phyloP scores from a whole-genome alignment of 805 yeast species.

The Candida insectalens region DNA sequence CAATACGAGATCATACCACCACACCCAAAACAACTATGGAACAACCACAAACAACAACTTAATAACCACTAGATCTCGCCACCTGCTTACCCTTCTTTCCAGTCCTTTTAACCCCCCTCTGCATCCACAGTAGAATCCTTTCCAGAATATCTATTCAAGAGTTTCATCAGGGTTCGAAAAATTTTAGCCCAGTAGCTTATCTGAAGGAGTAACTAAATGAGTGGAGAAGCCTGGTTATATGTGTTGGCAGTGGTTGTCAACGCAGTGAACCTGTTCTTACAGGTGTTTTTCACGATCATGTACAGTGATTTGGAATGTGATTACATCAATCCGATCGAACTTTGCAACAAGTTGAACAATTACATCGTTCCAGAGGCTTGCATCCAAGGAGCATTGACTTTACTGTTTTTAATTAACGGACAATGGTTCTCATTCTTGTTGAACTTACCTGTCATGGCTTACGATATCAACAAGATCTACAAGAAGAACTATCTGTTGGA shows the following conservation, averaged over 20 bases:
- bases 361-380: slow-evolving; percentile 87
- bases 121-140: too few species aligned
- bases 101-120: too few species aligned
- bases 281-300: slow-evolving; percentile 92
- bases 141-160: too few species aligned
- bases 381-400: slow-evolving; percentile 62
- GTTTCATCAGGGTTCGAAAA: too few species aligned
- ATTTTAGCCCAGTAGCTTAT: too few species aligned
- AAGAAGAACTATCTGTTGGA: slow-evolving; percentile 80
- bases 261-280: slow-evolving; percentile 81
- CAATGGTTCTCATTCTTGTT: slow-evolving; percentile 85
- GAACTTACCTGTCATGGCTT: slow-evolving; percentile 77
- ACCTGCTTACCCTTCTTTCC: too few species aligned
- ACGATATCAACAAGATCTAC: slow-evolving; percentile 70
- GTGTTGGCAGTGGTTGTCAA: slow-evolving; percentile 74
- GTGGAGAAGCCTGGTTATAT: slow-evolving; percentile 39
- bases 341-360: slow-evolving; percentile 86
- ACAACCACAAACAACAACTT: too few species aligned
- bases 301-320: slow-evolving; percentile 93
- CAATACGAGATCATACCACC: too few species aligned
- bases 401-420: slow-evolving; percentile 72
- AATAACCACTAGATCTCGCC: too few species aligned
- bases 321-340: slow-evolving; percentile 93
- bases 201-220: slow-evolving; percentile 16
- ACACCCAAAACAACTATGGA: too few species aligned